Evolutionary conservation across 176 grass and related monocot species (phyloP).

Genomic region (Zea luxurians): DNA sequence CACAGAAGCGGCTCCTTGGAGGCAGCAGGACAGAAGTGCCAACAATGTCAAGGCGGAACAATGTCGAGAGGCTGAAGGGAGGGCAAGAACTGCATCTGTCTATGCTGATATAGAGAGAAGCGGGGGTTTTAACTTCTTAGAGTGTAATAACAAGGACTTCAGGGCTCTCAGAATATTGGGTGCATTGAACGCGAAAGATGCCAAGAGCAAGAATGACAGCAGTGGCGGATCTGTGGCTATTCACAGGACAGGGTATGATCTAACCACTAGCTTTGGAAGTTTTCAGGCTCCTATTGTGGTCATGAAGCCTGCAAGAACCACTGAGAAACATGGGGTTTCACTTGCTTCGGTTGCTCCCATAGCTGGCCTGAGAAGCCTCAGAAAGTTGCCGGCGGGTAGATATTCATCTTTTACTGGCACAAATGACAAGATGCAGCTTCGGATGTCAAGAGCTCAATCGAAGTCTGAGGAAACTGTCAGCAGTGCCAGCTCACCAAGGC

Average conservation of each 20-base stretch:
- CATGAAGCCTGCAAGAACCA: conserved; percentile 72
- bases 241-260: conserved; percentile 23
- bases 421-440: conserved; percentile 40
- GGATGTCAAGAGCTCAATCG: conserved; percentile 36
- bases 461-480: conserved; percentile 42
- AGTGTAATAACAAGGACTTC: conserved; percentile 70
- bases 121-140: conserved; percentile 48
- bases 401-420: conserved; percentile 24
- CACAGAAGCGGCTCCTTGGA: conserved; percentile 74
- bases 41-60: conserved; percentile 32
- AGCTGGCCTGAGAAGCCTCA: conserved; percentile 52
- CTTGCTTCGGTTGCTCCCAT: conserved; percentile 45
- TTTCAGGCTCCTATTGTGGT: conserved; percentile 79
- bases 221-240: conserved; percentile 23
- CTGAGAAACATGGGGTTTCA: conserved; percentile 40
- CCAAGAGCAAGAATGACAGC: conserved; percentile 36
- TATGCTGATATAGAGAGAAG: conserved; percentile 67
- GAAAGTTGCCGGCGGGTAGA: conserved; percentile 43
- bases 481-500: conserved; percentile 49
- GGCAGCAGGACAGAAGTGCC: conserved; percentile 58
- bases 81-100: conserved; percentile 40
- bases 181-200: conserved; percentile 53
- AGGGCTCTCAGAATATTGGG: conserved; percentile 65
- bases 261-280: conserved; percentile 43
- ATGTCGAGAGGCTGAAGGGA: conserved; percentile 46